phyloP scores from a whole-genome alignment of 495 filamentous ascomycete genomes.

The Annulohypoxylon moriforme region DNA sequence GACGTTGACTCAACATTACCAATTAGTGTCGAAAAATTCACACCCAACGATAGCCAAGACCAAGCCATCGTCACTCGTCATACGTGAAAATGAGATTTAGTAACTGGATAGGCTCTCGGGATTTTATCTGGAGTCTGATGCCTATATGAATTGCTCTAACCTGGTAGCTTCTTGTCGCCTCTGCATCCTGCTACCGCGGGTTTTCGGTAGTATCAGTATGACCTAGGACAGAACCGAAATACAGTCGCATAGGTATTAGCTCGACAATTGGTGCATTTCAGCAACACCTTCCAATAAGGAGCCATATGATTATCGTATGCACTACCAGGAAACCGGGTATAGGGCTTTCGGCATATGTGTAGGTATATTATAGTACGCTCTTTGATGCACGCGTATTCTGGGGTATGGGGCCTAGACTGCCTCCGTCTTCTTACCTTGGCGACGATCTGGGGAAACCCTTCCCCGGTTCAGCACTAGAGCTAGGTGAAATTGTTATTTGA shows the following conservation, averaged over 20 bases:
- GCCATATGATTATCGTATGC: conserved; percentile 1
- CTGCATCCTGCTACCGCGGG: conserved; percentile 3
- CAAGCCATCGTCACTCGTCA: conserved; percentile 29
- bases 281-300: conserved; percentile 13
- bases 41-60: conserved; percentile 16
- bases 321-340: conserved; percentile 23
- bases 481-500: neutral
- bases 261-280: conserved; percentile 1
- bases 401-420: conserved; percentile 11
- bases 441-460: conserved; percentile 14
- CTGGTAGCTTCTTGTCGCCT: neutral
- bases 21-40: conserved; percentile 17
- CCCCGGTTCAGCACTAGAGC: conserved; percentile 1
- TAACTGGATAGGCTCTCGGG: neutral
- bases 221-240: neutral
- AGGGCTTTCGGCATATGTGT: conserved; percentile 3
- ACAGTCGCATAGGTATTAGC: neutral
- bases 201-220: conserved; percentile 16
- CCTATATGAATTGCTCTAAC: conserved; percentile 14
- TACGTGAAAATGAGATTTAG: neutral
- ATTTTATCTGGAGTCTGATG: neutral
- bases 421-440: conserved; percentile 18
- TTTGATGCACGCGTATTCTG: conserved; percentile 3
- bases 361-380: neutral
- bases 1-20: conserved; percentile 3